Base-by-base conservation (phyloP, 257 asterid species). In the Scutellaria baicalensis region DNA sequence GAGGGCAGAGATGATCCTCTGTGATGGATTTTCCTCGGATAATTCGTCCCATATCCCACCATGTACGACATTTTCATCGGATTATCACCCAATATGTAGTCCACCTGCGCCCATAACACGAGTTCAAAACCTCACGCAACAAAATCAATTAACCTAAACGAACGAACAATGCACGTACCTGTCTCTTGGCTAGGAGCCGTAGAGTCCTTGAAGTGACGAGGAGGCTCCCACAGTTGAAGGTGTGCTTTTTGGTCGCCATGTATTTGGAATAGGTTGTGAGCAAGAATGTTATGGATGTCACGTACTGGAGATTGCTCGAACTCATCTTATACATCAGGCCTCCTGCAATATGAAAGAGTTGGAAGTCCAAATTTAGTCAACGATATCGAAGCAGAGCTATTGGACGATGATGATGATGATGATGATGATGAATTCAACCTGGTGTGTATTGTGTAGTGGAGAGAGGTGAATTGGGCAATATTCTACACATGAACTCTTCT, bases 1-100 rank as follows among this genome's bases (percentile, higher is more conserved):
- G 98, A 86, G 11, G 98, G 97, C 51, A 92, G 21, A 21, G 98
- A 92, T 0, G 98, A 86, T 0, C 90, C 95, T 43, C 98, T 81
- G 71, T 92, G 98, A 80, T 92, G 97, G 63, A 90, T 70, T 69
- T 82, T 82, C 77, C 80, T 66, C 0, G 98, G 98, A 61, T 82
- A 92, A 8, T 81, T 80, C 6, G 64, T 1, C 0, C 98, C 95
- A 27, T 81, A 90, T 8, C 97, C 98, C 17, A 90, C 98, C 98
- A 92, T 92, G 80, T 85, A 92, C 0, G 98, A 92, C 91, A 84
- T 88, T 66, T 70, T 84, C 86, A 86, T 64, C 0, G 98, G 97
- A 66, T 92, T 92, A 3, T 88, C 88, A 1, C 98, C 97, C 38
- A 92, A 63, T 0, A 90, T 88, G 71, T 92, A 92, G 81, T 92